Evolutionary conservation across 768 basidiomycete species (phyloP).

Genomic region (Leccinellum luteum): DNA sequence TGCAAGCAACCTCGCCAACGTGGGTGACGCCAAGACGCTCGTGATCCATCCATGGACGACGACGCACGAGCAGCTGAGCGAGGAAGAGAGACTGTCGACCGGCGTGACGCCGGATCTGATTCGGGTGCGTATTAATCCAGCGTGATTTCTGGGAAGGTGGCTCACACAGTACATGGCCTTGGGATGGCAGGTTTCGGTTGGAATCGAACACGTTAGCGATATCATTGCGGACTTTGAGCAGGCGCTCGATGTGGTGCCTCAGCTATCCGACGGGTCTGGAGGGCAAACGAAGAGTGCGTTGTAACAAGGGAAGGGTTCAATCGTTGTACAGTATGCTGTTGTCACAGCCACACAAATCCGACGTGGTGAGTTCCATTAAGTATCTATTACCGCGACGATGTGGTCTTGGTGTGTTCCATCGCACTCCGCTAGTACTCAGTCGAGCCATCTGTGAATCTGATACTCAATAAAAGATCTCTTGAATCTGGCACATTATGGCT

Average conservation of each 20-base stretch:
- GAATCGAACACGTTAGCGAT: slow-evolving; percentile 44
- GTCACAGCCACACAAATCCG: too few species aligned
- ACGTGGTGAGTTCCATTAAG: too few species aligned
- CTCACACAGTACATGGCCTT: not conserved
- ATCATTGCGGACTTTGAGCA: slow-evolving; percentile 48
- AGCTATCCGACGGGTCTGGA: not conserved
- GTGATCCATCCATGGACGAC: slow-evolving; percentile 59
- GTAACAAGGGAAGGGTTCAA: not conserved
- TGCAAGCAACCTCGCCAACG: slow-evolving; percentile 71
- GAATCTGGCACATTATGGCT: too few species aligned
- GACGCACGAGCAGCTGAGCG: slow-evolving; percentile 56
- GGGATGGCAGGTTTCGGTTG: slow-evolving; percentile 37
- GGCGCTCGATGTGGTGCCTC: slow-evolving; percentile 31
- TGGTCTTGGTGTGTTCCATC: too few species aligned
- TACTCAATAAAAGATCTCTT: too few species aligned
- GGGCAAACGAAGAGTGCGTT: not conserved
- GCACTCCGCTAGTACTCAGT: too few species aligned
- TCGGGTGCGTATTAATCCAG: slow-evolving; percentile 37
- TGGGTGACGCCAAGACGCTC: slow-evolving; percentile 63
- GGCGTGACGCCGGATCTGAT: slow-evolving; percentile 59
- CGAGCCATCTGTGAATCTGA: too few species aligned
- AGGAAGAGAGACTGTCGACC: slow-evolving; percentile 44
- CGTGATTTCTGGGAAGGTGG: not conserved
- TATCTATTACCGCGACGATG: too few species aligned
- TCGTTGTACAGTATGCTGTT: not conserved